These are phyloP conservation scores for Ophiostoma perfectum DNA, from an alignment of 2,329 filamentous ascomycete species.

Conservation along the genomic window DNA sequence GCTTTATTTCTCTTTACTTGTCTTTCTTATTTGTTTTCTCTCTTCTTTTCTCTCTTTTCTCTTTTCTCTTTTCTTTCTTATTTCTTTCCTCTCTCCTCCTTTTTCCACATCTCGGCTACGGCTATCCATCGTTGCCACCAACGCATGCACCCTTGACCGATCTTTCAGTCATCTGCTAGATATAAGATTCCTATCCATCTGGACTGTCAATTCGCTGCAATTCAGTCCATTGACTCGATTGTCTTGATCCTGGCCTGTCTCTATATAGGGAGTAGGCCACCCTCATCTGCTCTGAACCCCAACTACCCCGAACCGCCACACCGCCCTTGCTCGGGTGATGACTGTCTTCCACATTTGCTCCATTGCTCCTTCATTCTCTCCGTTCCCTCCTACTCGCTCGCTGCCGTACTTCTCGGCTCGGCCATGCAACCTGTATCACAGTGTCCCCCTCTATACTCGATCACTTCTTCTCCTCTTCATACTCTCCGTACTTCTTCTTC, in stretches of 20 bases:
- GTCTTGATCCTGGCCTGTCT: neutral
- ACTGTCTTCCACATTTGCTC: neutral
- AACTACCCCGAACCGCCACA: neutral
- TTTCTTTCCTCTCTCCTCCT: neutral
- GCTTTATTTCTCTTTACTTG: neutral
- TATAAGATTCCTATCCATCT: neutral
- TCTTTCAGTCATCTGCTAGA: constrained; percentile 5
- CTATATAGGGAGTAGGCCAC: neutral
- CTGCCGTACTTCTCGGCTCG: constrained; percentile 7
- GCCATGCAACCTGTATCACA: neutral
- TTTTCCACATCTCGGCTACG: constrained; percentile 6
- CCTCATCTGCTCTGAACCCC: neutral
- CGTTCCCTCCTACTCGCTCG: neutral
- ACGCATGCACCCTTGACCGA: constrained; percentile 4
- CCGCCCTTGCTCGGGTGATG: constrained; percentile 11
- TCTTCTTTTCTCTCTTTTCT: neutral
- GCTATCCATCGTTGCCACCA: neutral
- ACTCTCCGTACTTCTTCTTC: neutral
- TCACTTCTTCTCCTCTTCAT: neutral
- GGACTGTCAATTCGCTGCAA: neutral
- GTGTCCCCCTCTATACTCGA: too few species aligned
- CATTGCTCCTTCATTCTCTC: neutral
- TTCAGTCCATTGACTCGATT: neutral
- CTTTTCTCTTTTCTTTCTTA: neutral
- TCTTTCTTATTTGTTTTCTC: neutral